These are phyloP conservation scores for Scedosporium aurantiacum DNA, from an alignment of 2,329 filamentous ascomycete species.

Conservation along the genomic window DNA sequence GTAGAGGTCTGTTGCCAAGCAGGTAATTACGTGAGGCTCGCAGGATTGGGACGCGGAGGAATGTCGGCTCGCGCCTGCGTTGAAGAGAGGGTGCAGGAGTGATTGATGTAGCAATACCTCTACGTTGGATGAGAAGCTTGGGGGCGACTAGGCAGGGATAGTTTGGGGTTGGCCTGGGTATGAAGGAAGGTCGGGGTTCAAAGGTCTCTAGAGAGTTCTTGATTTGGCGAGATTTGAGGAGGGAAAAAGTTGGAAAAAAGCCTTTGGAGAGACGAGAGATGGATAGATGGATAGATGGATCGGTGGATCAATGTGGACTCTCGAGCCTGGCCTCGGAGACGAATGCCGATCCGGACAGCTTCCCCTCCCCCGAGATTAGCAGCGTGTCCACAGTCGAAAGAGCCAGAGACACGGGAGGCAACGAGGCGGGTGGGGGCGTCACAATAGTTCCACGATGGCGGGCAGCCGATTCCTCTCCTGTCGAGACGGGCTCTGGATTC, in stretches of 20 bases:
- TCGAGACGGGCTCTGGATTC: neutral
- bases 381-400: neutral
- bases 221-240: neutral
- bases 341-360: conserved; percentile 1
- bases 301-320: no score
- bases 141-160: no score
- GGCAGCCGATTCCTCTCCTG: neutral
- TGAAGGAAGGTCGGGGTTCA: neutral
- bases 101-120: no score
- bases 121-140: no score
- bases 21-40: no score
- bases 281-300: no score
- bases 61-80: no score
- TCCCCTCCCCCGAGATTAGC: conserved; percentile 6
- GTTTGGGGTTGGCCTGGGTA: neutral
- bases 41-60: no score
- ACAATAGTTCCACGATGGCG: neutral
- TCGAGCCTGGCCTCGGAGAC: neutral
- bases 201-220: neutral
- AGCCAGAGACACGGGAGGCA: neutral
- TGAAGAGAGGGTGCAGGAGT: no score
- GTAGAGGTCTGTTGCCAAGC: no score
- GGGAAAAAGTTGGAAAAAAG: neutral
- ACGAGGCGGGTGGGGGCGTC: neutral
- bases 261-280: neutral